A percentile compares a stretch with the other conserved stretches of the same genome.
phyloP scores from a whole-genome alignment of 495 filamentous ascomycete species.

The Neurospora sp. region DNA sequence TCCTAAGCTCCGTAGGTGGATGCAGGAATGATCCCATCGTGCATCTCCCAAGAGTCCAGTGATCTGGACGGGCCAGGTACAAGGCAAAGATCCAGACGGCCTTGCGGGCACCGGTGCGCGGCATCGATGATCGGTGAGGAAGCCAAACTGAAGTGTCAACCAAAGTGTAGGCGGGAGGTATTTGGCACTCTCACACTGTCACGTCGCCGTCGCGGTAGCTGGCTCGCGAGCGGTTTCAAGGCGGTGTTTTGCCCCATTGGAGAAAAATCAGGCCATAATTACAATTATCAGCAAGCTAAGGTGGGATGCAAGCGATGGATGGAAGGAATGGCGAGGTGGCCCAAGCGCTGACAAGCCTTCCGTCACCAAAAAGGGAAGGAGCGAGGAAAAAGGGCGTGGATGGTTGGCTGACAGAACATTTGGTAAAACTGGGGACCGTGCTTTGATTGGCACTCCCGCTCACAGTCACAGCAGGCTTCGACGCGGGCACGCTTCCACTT shows the following conservation, averaged over 20 bases:
- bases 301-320: background rate
- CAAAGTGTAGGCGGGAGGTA: background rate
- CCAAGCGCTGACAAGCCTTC: background rate
- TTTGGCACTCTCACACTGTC: background rate
- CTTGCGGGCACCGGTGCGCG: background rate
- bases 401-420: background rate
- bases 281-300: background rate
- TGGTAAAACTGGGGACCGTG: background rate
- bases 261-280: background rate
- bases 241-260: background rate
- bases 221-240: background rate
- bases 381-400: background rate
- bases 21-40: background rate
- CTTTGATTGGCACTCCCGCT: background rate
- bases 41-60: background rate
- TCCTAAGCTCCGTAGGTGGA: background rate
- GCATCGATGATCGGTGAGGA: background rate
- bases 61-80: background rate
- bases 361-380: background rate
- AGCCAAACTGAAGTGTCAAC: background rate
- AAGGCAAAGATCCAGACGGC: background rate
- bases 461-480: background rate
- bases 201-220: background rate
- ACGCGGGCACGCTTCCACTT: background rate
- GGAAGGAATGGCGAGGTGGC: background rate